Evolutionary conservation across 2,329 filamentous ascomycete genomes (phyloP), one percentile per base, ranked within the genome.

Genomic region (Exophiala aquamarina): DNA sequence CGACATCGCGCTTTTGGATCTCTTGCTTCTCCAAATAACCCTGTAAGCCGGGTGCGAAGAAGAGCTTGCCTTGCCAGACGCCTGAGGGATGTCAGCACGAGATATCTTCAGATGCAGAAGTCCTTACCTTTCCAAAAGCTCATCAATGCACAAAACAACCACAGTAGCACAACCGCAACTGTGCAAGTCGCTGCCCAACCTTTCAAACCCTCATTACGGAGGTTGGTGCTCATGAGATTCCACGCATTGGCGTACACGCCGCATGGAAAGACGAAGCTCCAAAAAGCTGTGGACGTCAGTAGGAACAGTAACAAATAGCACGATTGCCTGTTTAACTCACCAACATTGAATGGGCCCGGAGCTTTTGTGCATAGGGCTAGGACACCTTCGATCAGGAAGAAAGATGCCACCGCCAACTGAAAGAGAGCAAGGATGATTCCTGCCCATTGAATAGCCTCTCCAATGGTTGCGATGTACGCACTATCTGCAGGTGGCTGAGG

Each of bases 201-300:
- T 35, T 53, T 47, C 48, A 61, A 52, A 13, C 56, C 59, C 8
- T 53, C 41, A 31, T 58, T 60, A 20, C 53, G 56, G n/a, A 61
- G 44, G 26, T 59, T 47, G 20, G 40, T 54, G 17, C 52, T 52
- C 18, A 61, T 21, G 17, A 32, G 41, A 28, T 43, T 42, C 41
- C 46, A 56, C 8, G 56, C 53, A 39, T 58, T 59, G 13, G 54
- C 44, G 41, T 61, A 61, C 1, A 52, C 49, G 19, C 51, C 59
- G 32, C 47, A 47, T 9, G 59, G 59, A 41, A 61, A 61, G 14
- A 58, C 55, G 20, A 59, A 52, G 21, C 49, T 49, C 58, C 59
- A 61, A 17, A 59, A 50, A n/a, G 37, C 37, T 41, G 13, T 13
- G 11, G 23, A 6, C 23, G 23, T 26, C 11, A 11, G 23, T 26